These are phyloP conservation scores for Casuarina equisetifolia DNA, from an alignment of 306 rosid genomes.

Conservation along the genomic window DNA sequence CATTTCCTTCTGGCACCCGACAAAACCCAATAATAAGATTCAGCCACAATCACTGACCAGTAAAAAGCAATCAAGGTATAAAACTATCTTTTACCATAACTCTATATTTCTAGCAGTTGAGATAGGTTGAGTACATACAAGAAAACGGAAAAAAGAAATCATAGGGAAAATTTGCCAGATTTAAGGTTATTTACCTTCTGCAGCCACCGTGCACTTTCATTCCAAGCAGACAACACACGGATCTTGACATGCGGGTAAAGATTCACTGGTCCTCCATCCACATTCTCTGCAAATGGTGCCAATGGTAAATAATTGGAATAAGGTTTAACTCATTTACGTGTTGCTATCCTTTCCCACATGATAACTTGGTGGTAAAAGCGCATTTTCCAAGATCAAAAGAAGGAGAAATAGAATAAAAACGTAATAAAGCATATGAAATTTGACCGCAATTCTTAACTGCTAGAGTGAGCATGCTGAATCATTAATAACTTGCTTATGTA, in stretches of 20 bases:
- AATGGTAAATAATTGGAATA: conserved; percentile 11
- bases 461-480: neutral
- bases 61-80: neutral
- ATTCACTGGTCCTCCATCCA: conserved; percentile 74
- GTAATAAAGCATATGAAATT: neutral
- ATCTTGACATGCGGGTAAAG: conserved; percentile 61
- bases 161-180: conserved; percentile 6
- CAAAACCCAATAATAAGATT: neutral
- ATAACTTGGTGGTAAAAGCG: neutral
- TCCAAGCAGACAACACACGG: conserved; percentile 97
- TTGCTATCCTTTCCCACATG: conserved; percentile 15
- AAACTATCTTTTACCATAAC: neutral
- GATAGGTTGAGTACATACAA: neutral
- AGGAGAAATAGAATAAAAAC: neutral
- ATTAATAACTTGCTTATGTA: neutral
- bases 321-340: neutral
- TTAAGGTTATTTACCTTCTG: conserved; percentile 63
- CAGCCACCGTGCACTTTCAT: conserved; percentile 84
- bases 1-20: conserved; percentile 8
- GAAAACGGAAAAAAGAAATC: neutral
- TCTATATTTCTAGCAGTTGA: conserved; percentile 6
- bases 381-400: neutral
- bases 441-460: neutral
- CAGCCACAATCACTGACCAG: neutral
- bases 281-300: conserved; percentile 61